Base-by-base conservation (phyloP, 768 basidiomycete genomes). In the Chalciporus chontae region DNA sequence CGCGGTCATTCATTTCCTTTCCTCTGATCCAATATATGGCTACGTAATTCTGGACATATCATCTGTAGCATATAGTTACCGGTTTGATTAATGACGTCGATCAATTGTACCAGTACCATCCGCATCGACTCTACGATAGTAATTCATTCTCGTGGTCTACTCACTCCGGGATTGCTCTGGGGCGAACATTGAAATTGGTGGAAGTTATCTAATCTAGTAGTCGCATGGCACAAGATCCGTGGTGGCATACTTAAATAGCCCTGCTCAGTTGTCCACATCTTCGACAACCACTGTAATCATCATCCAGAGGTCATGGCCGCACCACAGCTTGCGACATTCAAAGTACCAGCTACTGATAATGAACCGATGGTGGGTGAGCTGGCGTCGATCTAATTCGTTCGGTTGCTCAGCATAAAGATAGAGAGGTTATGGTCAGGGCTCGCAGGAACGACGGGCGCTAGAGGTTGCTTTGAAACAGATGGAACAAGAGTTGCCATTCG, bases 261-360 rank as follows among this genome's bases (percentile, higher is more conserved):
- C 34, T 15, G 9, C 8, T 14, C 14, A 15, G 34, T 38, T 24
- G 18, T 17, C 45, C 23, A 19, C n/a, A 26, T 11, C 15, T 8
- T n/a, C n/a, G 4, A 48, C 21, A 14, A 48, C 31, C 47, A 15
- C n/a, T n/a, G n/a, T 15, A 9, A 21, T 41, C 19, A 37, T 41
- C 52, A 40, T 36, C 39, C 32, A 57, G 61, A 64, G 62, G 47
- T 15, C 63, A 87, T 86, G 85, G 63, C 80, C 37, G 78, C 77
- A 48, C 82, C 89, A 41, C 87, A 89, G 61, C 84, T 95, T 41
- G 93, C 90, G 17, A 59, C 81, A 4, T 96, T 94, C 83, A 87
- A 85, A 65, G 80, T 92, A 50, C 95, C 95, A 18, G 74, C 70
- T 19, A 76, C 94, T 63, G 79, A 87, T 48, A 99, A 99, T 84